phyloP scores from a whole-genome alignment of 2,329 filamentous ascomycete species.

The Stagonosporopsis vannaccii region DNA sequence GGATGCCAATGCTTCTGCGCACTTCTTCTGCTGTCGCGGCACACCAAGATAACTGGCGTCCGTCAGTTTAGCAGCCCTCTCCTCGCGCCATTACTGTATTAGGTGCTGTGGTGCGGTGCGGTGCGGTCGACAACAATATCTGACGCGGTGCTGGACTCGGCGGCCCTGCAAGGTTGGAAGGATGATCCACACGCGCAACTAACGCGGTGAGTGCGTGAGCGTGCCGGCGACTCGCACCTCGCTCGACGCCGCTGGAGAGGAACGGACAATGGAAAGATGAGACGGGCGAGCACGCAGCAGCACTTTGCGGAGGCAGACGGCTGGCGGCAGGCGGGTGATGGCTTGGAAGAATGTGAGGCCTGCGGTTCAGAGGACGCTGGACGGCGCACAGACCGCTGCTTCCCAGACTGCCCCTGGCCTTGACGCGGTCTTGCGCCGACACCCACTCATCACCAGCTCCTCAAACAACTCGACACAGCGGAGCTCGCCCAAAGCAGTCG shows the following conservation, averaged over 20 bases:
- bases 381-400: conserved; percentile 13
- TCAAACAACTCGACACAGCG: conserved; percentile 13
- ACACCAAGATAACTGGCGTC: conserved; percentile 73
- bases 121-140: conserved; percentile 14
- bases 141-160: conserved; percentile 28
- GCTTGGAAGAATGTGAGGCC: conserved; percentile 37
- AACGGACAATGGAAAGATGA: conserved; percentile 8
- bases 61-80: conserved; percentile 30
- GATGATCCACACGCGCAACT: conserved; percentile 33
- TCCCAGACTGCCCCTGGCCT: conserved; percentile 17
- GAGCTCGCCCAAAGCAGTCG: conserved; percentile 18
- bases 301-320: conserved; percentile 19
- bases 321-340: conserved; percentile 33
- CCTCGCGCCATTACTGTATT: conserved; percentile 38
- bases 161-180: conserved; percentile 31
- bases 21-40: conserved; percentile 78
- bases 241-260: conserved; percentile 17
- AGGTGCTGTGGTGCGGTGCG: conserved; percentile 4
- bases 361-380: conserved; percentile 12
- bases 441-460: conserved; percentile 23
- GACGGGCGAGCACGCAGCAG: conserved; percentile 14
- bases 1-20: conserved; percentile 75
- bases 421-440: conserved; percentile 17
- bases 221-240: conserved; percentile 14
- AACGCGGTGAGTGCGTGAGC: conserved; percentile 33